phyloP scores from a whole-genome alignment of 768 basidiomycete species.

The Lentinula detonsa region DNA sequence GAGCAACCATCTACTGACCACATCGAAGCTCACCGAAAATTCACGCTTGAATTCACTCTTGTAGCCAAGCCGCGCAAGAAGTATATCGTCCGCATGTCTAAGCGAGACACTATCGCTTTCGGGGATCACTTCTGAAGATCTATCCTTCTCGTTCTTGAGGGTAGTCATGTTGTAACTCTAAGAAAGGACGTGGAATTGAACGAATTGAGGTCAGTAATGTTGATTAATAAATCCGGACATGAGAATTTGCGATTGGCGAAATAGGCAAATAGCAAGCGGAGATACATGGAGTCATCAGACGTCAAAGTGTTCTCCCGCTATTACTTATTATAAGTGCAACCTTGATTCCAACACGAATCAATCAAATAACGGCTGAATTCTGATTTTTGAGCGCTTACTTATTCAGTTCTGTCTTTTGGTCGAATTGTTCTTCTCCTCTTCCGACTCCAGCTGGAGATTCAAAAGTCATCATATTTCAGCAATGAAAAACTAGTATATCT shows the following conservation, averaged over 20 bases:
- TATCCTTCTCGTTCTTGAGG: background rate
- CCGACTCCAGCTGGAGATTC: too few relatives aligned
- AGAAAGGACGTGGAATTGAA: background rate
- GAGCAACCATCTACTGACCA: background rate
- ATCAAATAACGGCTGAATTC: too few relatives aligned
- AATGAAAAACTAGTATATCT: too few relatives aligned
- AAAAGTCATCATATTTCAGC: too few relatives aligned
- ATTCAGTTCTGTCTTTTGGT: background rate
- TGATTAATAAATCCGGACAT: background rate
- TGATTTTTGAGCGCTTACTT: background rate
- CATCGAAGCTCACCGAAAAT: constrained; percentile 47
- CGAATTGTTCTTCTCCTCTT: too few relatives aligned
- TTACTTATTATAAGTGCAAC: too few relatives aligned
- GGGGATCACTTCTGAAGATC: background rate
- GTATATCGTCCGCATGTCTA: constrained; percentile 45
- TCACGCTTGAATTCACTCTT: constrained; percentile 69
- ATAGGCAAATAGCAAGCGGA: background rate
- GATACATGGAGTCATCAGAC: background rate
- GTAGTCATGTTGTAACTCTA: background rate
- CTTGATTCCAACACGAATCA: too few relatives aligned
- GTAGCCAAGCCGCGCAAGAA: constrained; percentile 64
- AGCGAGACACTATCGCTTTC: constrained; percentile 12
- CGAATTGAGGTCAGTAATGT: background rate
- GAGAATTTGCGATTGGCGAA: background rate
- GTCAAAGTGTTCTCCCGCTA: background rate